These are phyloP conservation scores for Citrus mangshanensis DNA, from an alignment of 345 rosid genomes.

Conservation along the genomic window DNA sequence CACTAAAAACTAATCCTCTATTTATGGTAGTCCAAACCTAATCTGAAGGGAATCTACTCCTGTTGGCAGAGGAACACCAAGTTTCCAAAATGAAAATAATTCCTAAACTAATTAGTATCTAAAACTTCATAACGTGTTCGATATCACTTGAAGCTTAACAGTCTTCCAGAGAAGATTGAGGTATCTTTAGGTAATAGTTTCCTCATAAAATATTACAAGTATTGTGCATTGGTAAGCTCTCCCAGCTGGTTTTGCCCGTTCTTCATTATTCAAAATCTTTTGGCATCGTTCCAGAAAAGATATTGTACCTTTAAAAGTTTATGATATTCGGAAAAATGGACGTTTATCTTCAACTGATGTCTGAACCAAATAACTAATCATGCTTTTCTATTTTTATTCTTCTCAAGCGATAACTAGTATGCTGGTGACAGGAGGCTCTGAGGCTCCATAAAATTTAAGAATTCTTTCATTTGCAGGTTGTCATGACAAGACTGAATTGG, in stretches of 20 bases:
- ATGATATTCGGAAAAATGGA: neutral
- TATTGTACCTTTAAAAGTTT: neutral
- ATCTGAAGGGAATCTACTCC: too few relatives aligned
- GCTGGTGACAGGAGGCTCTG: neutral
- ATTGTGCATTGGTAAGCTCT: neutral
- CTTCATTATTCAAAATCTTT: neutral
- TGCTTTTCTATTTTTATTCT: neutral
- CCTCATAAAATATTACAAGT: too few relatives aligned
- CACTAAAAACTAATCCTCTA: too few relatives aligned
- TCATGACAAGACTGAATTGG: slow-evolving; percentile 57
- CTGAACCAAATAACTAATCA: too few relatives aligned
- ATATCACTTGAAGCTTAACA: neutral
- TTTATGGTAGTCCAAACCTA: too few relatives aligned
- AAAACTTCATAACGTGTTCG: too few relatives aligned
- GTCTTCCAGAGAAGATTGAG: neutral
- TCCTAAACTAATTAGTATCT: too few relatives aligned
- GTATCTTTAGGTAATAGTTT: neutral
- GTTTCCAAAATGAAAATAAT: too few relatives aligned
- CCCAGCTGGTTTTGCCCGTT: neutral
- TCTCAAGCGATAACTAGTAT: neutral
- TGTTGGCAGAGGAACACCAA: too few relatives aligned
- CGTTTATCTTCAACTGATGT: too few relatives aligned
- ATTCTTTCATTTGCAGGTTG: slow-evolving; percentile 9
- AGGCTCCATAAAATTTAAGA: neutral
- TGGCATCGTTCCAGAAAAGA: neutral